These are phyloP conservation scores for Albifimbria verrucaria DNA, from an alignment of 2,329 filamentous ascomycete species.

Conservation along the genomic window DNA sequence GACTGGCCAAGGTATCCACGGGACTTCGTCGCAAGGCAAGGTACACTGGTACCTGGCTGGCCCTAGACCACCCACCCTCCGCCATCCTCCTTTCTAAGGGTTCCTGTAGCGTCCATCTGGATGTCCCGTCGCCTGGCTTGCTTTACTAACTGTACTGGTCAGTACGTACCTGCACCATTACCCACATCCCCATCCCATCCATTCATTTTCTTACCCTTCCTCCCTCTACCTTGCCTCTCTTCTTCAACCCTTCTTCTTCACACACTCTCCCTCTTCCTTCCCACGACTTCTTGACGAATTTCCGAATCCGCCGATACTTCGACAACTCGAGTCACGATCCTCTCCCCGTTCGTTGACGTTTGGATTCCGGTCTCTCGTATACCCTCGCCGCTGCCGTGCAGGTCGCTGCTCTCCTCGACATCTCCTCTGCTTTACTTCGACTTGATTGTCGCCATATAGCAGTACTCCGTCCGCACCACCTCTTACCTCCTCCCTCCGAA, in stretches of 20 bases:
- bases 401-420: background rate
- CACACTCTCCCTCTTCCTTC: constrained; percentile 11
- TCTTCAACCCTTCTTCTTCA: constrained; percentile 15
- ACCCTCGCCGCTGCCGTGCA: background rate
- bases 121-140: background rate
- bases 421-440: too few relatives aligned
- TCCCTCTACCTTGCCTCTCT: constrained; percentile 16
- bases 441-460: too few relatives aligned
- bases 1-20: too few relatives aligned
- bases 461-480: too few relatives aligned
- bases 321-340: constrained; percentile 31
- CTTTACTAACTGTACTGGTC: too few relatives aligned
- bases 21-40: too few relatives aligned
- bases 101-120: background rate
- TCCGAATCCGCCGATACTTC: constrained; percentile 33
- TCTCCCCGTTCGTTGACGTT: constrained; percentile 24
- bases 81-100: background rate
- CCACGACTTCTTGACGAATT: constrained; percentile 13
- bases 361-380: constrained; percentile 23
- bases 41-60: too few relatives aligned
- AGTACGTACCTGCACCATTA: too few relatives aligned
- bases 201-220: constrained; percentile 18
- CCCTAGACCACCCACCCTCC: background rate
- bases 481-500: too few relatives aligned
- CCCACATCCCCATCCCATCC: constrained; percentile 10